These are phyloP conservation scores for Solanum habrochaites DNA, from an alignment of 257 asterid species.

Conservation along the genomic window DNA sequence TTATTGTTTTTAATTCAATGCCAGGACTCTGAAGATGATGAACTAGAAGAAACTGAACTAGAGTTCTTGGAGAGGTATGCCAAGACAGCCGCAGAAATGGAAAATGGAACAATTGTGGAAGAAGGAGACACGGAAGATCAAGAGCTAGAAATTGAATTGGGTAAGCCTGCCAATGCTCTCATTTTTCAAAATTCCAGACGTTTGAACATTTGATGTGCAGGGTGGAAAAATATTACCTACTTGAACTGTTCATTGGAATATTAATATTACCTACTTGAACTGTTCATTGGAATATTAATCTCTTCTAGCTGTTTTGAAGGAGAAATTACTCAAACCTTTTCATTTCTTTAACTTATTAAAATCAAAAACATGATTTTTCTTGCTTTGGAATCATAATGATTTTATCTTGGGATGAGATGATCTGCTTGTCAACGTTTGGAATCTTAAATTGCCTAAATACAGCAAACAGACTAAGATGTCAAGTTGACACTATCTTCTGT, in stretches of 20 bases:
- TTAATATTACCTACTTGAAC: background rate
- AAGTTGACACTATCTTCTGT: background rate
- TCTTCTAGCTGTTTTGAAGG: background rate
- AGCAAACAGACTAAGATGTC: background rate
- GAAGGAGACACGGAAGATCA: constrained; percentile 31
- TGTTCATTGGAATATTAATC: background rate
- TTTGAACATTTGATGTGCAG: background rate
- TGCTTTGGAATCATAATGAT: background rate
- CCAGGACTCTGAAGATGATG: constrained; percentile 34
- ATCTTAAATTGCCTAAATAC: background rate
- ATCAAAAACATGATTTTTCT: background rate
- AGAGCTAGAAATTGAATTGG: constrained; percentile 22
- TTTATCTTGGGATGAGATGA: background rate
- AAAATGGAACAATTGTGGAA: constrained; percentile 19
- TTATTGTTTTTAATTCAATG: background rate
- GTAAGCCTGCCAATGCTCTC: constrained; percentile 7
- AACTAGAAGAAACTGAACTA: constrained; percentile 29
- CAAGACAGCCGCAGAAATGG: constrained; percentile 19
- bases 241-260: background rate
- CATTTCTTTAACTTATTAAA: background rate
- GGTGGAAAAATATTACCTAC: background rate
- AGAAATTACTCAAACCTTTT: background rate
- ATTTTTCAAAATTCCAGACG: background rate
- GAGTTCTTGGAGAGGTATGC: constrained; percentile 34
- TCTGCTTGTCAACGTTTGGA: background rate